Conservation (phyloP, 2,329 filamentous ascomycete genomes). For the Xylariaceae sp. region DNA sequence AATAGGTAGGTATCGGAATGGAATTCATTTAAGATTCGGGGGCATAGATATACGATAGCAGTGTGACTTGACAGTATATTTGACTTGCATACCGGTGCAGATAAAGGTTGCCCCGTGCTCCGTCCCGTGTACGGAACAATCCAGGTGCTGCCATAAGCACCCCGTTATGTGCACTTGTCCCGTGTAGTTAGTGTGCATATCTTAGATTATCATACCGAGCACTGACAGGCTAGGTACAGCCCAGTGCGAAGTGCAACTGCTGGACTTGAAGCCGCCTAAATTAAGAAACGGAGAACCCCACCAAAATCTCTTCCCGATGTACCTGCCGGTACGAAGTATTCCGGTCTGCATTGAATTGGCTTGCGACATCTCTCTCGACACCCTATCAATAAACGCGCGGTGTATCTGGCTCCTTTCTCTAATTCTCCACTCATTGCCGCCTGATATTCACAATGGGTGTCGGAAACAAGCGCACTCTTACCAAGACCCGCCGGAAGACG, state of each 20-base stretch:
- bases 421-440: background rate
- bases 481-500: constrained; percentile 69
- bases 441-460: constrained; percentile 57
- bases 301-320: constrained; percentile 26
- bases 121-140: too few species aligned
- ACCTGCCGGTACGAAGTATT: background rate
- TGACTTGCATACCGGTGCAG: too few species aligned
- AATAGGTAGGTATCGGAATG: constrained; percentile 11
- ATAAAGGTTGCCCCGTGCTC: too few species aligned
- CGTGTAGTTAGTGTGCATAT: too few species aligned
- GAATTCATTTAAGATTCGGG: background rate
- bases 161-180: too few species aligned
- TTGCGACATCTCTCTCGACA: background rate
- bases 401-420: background rate
- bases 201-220: too few species aligned
- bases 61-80: too few species aligned
- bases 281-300: constrained; percentile 21
- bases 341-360: background rate
- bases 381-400: background rate
- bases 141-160: too few species aligned
- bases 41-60: background rate
- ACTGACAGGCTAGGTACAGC: background rate
- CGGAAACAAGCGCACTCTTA: constrained; percentile 60
- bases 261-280: constrained; percentile 2
- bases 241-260: background rate